These are phyloP conservation scores for Flaveria robusta DNA, from an alignment of 129 eudicot species.

Conservation along the genomic window DNA sequence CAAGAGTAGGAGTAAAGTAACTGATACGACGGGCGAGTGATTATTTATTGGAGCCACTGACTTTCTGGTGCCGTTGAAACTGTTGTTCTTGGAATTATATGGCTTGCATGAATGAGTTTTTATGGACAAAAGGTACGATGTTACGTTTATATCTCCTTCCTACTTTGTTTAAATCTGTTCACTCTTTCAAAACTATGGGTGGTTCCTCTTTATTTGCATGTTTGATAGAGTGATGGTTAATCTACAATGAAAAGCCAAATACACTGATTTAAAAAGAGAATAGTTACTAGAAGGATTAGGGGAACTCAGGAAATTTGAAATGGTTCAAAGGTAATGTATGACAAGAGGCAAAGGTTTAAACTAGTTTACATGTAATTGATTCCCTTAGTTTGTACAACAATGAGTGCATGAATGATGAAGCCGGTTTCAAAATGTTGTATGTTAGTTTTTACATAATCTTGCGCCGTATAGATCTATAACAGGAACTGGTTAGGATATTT, in stretches of 20 bases:
- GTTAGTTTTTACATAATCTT: neutral
- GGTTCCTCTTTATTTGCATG: neutral
- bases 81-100: neutral
- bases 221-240: neutral
- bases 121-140: neutral
- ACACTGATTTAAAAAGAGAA: neutral
- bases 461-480: neutral
- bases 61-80: neutral
- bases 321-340: neutral
- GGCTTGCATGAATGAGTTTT: neutral
- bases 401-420: neutral
- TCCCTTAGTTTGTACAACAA: constrained; percentile 2
- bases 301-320: neutral
- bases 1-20: neutral
- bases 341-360: neutral
- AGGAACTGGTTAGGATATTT: neutral
- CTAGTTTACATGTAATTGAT: neutral
- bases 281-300: neutral
- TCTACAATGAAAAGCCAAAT: constrained; percentile 9
- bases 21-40: neutral
- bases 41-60: neutral
- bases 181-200: neutral
- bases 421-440: neutral
- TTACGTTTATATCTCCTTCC: neutral
- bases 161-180: neutral